These are phyloP conservation scores for Pedinophyceae sp. DNA, from an alignment of 139 green algal species.

Conservation along the genomic window DNA sequence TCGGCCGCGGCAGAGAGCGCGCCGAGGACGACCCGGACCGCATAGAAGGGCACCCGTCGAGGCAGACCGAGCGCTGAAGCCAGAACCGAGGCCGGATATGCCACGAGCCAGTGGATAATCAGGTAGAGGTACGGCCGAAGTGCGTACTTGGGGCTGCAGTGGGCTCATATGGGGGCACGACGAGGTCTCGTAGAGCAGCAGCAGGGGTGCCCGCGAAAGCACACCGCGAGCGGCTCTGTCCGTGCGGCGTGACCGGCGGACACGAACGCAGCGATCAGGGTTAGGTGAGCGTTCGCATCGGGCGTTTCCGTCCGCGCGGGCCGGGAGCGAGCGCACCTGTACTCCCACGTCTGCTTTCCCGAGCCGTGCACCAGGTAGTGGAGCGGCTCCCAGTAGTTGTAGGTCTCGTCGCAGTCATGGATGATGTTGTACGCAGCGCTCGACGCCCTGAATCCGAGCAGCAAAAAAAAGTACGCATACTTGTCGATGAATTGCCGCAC, in stretches of 20 bases:
- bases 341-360: conserved; percentile 78
- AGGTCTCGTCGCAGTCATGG: conserved; percentile 81
- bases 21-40: conserved; percentile 25
- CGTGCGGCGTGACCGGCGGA: neutral
- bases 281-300: neutral
- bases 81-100: conserved; percentile 11
- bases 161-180: neutral
- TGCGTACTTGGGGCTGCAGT: conserved; percentile 43
- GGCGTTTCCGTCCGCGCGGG: neutral
- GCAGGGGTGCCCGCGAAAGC: neutral
- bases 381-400: conserved; percentile 84
- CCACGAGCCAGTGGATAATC: conserved; percentile 38
- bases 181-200: neutral
- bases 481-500: no score
- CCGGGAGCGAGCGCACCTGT: conserved; percentile 28
- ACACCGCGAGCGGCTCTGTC: neutral
- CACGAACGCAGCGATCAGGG: neutral
- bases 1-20: conserved; percentile 27
- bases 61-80: no score
- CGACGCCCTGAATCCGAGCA: conserved; percentile 18
- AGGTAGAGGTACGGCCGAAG: conserved; percentile 71
- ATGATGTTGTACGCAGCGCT: conserved; percentile 53
- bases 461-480: conserved; percentile 8
- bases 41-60: conserved; percentile 50
- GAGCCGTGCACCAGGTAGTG: conserved; percentile 61